Base-by-base conservation (phyloP, 2,329 filamentous ascomycete species). In the Cladosporium sp. region DNA sequence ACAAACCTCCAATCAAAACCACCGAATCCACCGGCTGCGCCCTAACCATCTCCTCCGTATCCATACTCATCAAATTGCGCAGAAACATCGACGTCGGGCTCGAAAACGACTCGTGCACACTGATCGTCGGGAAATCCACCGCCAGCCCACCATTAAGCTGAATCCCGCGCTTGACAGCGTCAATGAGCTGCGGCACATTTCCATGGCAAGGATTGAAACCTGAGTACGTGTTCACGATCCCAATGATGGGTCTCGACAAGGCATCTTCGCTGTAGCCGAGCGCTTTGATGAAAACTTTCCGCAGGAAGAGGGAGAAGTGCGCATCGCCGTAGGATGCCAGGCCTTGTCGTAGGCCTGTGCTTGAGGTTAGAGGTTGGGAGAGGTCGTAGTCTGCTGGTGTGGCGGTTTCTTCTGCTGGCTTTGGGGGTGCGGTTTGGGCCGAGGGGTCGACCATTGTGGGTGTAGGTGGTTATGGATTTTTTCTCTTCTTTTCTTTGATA, bases 241-340 rank as follows among this genome's bases (percentile, higher is more conserved):
- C 85, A n/a, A 88, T 74, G 49, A 88, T 85, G 2, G 85, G 85
- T 1, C 83, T 71, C 0, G 81, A 82, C 0, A 89, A 76, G 0
- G 85, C 81, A 59, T 86, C 83, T 56, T 88, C 85, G 51, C 79
- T 82, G 64, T 87, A 88, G 0, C 85, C 85, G 1, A 87, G 73
- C 0, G 85, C 84, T 65, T 88, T 88, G 71, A 88, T 88, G 66
- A 88, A 88, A 19, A 83, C 84, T 60, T 88, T 88, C 29, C 85
- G 78, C 0, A 88, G 74, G 60, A 88, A 88, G 2, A 88, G 75
- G 0, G 83, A 85, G 69, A 89, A 89, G 66, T 88, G 85, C 6
- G 83, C 73, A 57, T 89, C 85, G 38, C 85, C 85, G 57, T 88
- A 88, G 0, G 79, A 80, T 2, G 84, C 77, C 1, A 88, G 74